These are phyloP conservation scores for Neoarthrinium moseri DNA, from an alignment of 2,329 filamentous ascomycete species.

Conservation along the genomic window DNA sequence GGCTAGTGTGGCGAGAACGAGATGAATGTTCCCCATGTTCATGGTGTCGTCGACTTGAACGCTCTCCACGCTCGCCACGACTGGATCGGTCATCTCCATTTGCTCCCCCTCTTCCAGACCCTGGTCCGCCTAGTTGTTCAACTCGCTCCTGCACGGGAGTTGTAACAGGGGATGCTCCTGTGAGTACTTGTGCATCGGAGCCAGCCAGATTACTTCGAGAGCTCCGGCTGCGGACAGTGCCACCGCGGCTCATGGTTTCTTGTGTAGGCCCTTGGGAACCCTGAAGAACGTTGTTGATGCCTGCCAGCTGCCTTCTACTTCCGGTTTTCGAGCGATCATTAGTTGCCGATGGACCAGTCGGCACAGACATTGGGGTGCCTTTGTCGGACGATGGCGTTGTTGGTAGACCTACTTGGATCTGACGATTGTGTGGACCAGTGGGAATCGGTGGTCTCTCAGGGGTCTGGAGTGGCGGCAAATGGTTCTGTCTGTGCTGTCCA, in stretches of 20 bases:
- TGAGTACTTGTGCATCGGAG: conserved; percentile 56
- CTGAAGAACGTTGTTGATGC: conserved; percentile 59
- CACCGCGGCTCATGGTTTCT: conserved; percentile 38
- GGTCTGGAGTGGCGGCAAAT: conserved; percentile 28
- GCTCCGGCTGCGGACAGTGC: conserved; percentile 32
- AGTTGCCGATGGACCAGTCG: conserved; percentile 30
- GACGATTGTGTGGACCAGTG: conserved; percentile 22
- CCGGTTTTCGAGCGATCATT: conserved; percentile 35
- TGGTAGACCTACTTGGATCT: conserved; percentile 18
- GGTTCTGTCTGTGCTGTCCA: conserved; percentile 18
- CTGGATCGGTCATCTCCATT: conserved; percentile 30
- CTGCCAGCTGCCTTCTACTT: conserved; percentile 53
- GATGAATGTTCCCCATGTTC: conserved; percentile 41
- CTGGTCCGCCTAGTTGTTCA: conserved; percentile 39
- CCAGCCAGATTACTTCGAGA: conserved; percentile 44
- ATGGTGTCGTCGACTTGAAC: conserved; percentile 37
- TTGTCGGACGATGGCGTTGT: conserved; percentile 20
- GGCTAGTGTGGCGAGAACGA: conserved; percentile 45
- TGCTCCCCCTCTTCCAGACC: conserved; percentile 29
- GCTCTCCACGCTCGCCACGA: conserved; percentile 35
- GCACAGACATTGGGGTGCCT: conserved; percentile 25
- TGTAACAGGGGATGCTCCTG: conserved; percentile 49
- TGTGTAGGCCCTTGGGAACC: conserved; percentile 31
- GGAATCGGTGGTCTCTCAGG: conserved; percentile 29
- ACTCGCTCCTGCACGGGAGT: conserved; percentile 49